phyloP scores from a whole-genome alignment of 257 asterid genomes.

The Solanum chaucha region DNA sequence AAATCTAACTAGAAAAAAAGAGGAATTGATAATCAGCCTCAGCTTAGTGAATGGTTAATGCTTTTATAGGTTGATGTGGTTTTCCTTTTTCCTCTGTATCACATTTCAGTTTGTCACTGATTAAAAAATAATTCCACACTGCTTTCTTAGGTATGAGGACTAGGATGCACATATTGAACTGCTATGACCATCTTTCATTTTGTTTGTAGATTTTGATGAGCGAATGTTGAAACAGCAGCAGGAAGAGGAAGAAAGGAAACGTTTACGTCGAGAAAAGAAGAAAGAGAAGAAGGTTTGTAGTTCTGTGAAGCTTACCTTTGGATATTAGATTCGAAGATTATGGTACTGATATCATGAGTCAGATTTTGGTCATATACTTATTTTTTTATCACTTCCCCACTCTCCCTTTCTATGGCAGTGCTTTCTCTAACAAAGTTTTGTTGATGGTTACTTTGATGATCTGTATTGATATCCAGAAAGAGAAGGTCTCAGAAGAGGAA shows the following conservation, averaged over 20 bases:
- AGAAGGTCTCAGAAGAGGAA: conserved; percentile 80
- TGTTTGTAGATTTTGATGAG: conserved; percentile 69
- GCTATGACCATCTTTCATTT: not conserved
- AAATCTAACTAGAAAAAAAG: not conserved
- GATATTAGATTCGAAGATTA: not conserved
- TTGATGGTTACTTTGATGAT: not conserved
- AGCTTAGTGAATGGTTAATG: not conserved
- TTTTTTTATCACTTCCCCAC: not conserved
- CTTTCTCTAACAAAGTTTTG: not conserved
- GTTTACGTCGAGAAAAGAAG: conserved; percentile 87
- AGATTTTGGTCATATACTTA: not conserved
- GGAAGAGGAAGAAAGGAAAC: conserved; percentile 96
- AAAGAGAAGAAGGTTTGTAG: conserved; percentile 84
- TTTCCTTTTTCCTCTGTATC: not conserved
- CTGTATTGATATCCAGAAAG: conserved; percentile 39
- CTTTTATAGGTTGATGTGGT: not conserved
- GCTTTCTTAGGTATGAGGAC: not conserved
- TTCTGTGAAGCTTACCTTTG: not conserved
- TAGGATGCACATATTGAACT: not conserved
- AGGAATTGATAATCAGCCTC: not conserved
- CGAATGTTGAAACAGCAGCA: conserved; percentile 83
- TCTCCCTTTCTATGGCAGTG: not conserved
- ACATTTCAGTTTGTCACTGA: not conserved
- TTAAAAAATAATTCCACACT: not conserved
- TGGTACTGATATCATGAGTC: not conserved